A percentile compares a stretch with the other conserved stretches of the same genome.
Conservation (phyloP, 371 early-diverging fungal species). For the Mucor circinelloides region DNA sequence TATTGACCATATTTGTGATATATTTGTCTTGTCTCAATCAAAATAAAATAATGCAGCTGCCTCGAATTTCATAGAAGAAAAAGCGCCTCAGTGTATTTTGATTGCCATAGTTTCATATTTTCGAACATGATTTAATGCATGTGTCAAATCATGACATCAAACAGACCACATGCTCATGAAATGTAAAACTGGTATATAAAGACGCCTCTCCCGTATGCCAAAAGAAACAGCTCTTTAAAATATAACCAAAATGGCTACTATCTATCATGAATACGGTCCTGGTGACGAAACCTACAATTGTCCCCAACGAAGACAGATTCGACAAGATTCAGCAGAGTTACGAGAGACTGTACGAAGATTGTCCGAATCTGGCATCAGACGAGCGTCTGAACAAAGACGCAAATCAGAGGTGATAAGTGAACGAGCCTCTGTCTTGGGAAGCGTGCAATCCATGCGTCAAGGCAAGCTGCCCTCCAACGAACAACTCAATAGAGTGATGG, state of each 20-base stretch:
- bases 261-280: slow-evolving; percentile 2
- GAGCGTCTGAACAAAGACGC: not conserved
- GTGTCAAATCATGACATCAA: slow-evolving; percentile 1
- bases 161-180: not conserved
- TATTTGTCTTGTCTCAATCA: slow-evolving; percentile 48
- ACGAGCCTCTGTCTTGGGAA: not conserved
- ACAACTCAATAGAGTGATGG: slow-evolving; percentile 25
- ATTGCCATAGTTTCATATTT: not conserved
- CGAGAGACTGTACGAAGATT: not conserved
- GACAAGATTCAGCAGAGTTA: not conserved
- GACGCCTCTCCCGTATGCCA: not conserved
- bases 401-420: not conserved
- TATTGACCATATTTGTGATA: slow-evolving; percentile 70
- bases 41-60: not conserved
- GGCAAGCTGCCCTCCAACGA: slow-evolving; percentile 69
- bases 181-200: not conserved
- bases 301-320: not conserved
- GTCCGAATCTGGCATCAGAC: slow-evolving; percentile 1
- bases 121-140: not conserved
- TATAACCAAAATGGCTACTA: slow-evolving; percentile 4
- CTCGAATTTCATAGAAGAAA: not conserved
- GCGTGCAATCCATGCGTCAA: slow-evolving; percentile 42
- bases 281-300: not conserved
- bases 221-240: not conserved
- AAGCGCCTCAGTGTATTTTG: not conserved